A percentile compares a stretch with the other conserved stretches of the same genome.
Conservation (phyloP, 1,284 basidiomycete species). For the Heterobasidion annosum region DNA sequence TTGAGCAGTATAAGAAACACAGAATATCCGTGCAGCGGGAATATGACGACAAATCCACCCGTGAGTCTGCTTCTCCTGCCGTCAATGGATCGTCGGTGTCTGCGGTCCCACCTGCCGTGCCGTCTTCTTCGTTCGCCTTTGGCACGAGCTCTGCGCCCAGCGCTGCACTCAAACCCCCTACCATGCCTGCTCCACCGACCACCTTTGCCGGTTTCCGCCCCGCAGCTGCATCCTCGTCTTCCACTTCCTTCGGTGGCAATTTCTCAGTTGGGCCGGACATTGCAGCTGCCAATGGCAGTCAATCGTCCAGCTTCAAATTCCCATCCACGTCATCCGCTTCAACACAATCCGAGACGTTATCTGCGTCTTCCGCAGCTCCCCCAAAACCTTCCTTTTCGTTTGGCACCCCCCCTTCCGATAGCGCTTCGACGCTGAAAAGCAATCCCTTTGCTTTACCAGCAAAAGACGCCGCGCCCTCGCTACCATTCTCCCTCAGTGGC, state of each 20-base stretch:
- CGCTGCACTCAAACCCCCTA: constrained; percentile 28
- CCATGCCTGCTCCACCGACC: constrained; percentile 34
- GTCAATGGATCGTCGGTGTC: constrained; percentile 3
- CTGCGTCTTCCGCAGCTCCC: background rate
- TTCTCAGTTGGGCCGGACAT: too few species aligned
- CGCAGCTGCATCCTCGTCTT: background rate
- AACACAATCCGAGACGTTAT: too few species aligned
- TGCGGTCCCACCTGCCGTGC: constrained; percentile 6
- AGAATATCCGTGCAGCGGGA: constrained; percentile 51
- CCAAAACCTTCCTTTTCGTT: constrained; percentile 6
- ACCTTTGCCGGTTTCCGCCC: constrained; percentile 21
- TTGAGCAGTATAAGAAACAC: constrained; percentile 59
- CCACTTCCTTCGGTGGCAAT: background rate
- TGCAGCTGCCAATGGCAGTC: too few species aligned
- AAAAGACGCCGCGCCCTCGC: background rate
- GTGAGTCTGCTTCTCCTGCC: constrained; percentile 1
- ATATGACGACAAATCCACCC: constrained; percentile 33
- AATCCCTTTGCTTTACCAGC: background rate
- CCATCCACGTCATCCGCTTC: too few species aligned
- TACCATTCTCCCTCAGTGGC: background rate
- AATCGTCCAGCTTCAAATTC: too few species aligned
- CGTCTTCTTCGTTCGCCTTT: constrained; percentile 8
- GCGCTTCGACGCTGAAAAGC: background rate
- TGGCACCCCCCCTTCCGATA: background rate
- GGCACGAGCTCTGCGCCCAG: constrained; percentile 2